Conservation (phyloP, 2,329 filamentous ascomycete species). For the Penicillium sp. region DNA sequence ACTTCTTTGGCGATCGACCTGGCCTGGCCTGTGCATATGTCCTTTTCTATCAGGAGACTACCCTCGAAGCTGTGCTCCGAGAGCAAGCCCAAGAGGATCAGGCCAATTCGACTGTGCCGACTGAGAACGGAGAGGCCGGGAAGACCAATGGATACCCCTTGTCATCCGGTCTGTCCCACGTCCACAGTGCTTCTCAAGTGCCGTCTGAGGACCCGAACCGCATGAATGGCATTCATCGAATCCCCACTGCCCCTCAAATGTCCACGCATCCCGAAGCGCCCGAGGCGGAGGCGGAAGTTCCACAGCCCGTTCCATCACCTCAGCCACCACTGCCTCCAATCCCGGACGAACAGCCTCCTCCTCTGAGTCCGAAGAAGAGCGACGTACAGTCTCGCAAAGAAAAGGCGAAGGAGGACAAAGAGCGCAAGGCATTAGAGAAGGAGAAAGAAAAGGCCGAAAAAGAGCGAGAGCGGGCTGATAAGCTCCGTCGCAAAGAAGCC, state of each 20-base stretch:
- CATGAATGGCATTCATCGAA: slow-evolving; percentile 32
- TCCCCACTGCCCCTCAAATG: slow-evolving; percentile 50
- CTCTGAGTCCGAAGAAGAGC: slow-evolving; percentile 56
- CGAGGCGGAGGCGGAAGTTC: slow-evolving; percentile 18
- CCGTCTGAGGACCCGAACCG: slow-evolving; percentile 37
- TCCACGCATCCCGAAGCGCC: slow-evolving; percentile 36
- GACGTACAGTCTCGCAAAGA: slow-evolving; percentile 70
- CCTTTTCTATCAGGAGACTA: slow-evolving; percentile 94
- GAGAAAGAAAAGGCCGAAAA: slow-evolving; percentile 54
- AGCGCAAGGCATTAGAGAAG: slow-evolving; percentile 50
- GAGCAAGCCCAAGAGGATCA: slow-evolving; percentile 81
- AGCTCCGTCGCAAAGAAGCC: slow-evolving; percentile 55
- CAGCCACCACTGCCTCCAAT: slow-evolving; percentile 31
- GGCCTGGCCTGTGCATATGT: slow-evolving; percentile 94
- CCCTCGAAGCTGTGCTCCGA: slow-evolving; percentile 63
- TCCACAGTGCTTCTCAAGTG: slow-evolving; percentile 40
- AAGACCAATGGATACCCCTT: slow-evolving; percentile 34
- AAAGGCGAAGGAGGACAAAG: slow-evolving; percentile 56
- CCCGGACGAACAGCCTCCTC: slow-evolving; percentile 32
- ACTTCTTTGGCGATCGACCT: slow-evolving; percentile 93
- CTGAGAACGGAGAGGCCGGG: slow-evolving; percentile 45
- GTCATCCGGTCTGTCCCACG: slow-evolving; percentile 37
- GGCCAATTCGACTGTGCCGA: slow-evolving; percentile 37
- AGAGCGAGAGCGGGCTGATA: slow-evolving; percentile 56
- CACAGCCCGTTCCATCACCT: slow-evolving; percentile 15